Conservation (phyloP, 2,329 filamentous ascomycete species). For the Colletotrichum cereale region DNA sequence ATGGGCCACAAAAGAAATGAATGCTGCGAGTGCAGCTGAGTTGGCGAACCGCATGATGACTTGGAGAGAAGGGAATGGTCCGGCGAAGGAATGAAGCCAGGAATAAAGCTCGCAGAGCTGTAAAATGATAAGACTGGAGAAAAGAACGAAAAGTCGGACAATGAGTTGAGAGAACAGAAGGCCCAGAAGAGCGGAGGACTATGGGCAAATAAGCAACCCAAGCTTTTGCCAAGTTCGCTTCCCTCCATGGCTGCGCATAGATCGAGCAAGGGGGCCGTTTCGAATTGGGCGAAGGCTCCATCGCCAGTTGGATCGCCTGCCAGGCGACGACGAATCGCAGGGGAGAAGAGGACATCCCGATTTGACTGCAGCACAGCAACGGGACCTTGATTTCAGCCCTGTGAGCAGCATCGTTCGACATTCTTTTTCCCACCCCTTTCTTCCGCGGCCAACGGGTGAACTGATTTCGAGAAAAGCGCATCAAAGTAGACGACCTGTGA, state of each 20-base stretch:
- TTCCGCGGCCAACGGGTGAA: background rate
- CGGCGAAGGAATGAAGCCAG: constrained; percentile 41
- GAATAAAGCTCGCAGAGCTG: constrained; percentile 35
- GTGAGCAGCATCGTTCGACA: constrained; percentile 5
- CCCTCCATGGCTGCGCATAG: constrained; percentile 31
- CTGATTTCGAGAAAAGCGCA: background rate
- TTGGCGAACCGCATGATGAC: constrained; percentile 51
- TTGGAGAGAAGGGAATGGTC: constrained; percentile 21
- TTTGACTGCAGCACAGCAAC: background rate
- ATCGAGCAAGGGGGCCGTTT: constrained; percentile 29
- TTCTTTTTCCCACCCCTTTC: background rate
- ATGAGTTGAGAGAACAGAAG: background rate
- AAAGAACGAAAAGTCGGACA: background rate
- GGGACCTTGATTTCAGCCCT: background rate
- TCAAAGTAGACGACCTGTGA: constrained; percentile 26
- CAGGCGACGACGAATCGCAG: constrained; percentile 19
- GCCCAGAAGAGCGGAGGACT: constrained; percentile 13
- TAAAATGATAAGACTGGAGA: background rate
- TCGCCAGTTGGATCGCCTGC: constrained; percentile 15
- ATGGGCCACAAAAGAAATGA: constrained; percentile 31
- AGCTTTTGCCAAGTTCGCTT: constrained; percentile 40
- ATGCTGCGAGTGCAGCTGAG: constrained; percentile 50
- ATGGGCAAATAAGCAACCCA: constrained; percentile 33
- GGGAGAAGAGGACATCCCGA: background rate
- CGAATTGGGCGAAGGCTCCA: constrained; percentile 20